Conservation (phyloP, 495 filamentous ascomycete genomes). For the Xylaria telfairii region DNA sequence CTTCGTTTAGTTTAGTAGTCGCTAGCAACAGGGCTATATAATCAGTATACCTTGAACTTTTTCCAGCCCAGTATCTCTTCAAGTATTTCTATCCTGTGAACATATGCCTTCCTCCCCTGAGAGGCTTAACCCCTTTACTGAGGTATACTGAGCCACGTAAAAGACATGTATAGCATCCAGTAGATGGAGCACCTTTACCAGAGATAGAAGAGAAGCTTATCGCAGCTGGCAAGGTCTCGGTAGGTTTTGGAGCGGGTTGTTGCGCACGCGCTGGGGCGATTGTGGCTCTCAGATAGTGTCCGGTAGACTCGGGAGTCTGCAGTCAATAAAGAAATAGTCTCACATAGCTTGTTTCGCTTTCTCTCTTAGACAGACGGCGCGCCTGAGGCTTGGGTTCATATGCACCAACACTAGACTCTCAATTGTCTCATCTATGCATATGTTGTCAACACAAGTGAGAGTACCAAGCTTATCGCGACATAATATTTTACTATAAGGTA, state of each 20-base stretch:
- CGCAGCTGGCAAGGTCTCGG: neutral
- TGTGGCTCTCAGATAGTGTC: neutral
- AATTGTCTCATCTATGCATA: slow-evolving; percentile 22
- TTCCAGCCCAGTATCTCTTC: neutral
- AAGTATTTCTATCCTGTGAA: neutral
- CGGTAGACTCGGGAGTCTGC: neutral
- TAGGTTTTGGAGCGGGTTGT: neutral
- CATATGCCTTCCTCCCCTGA: neutral
- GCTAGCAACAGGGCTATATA: neutral
- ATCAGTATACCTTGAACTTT: neutral
- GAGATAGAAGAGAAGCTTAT: neutral
- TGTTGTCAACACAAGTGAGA: neutral
- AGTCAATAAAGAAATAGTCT: slow-evolving; percentile 6
- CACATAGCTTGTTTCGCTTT: slow-evolving; percentile 14
- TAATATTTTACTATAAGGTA: neutral
- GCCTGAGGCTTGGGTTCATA: neutral
- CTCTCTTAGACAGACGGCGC: neutral
- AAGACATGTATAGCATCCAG: neutral
- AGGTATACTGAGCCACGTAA: neutral
- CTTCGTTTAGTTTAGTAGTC: neutral
- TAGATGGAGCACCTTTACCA: neutral
- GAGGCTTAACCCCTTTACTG: neutral
- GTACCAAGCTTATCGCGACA: neutral
- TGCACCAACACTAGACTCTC: neutral
- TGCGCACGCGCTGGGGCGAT: slow-evolving; percentile 3